These are phyloP conservation scores for Clonostachys chloroleuca DNA, from an alignment of 2,329 filamentous ascomycete species.

Conservation along the genomic window DNA sequence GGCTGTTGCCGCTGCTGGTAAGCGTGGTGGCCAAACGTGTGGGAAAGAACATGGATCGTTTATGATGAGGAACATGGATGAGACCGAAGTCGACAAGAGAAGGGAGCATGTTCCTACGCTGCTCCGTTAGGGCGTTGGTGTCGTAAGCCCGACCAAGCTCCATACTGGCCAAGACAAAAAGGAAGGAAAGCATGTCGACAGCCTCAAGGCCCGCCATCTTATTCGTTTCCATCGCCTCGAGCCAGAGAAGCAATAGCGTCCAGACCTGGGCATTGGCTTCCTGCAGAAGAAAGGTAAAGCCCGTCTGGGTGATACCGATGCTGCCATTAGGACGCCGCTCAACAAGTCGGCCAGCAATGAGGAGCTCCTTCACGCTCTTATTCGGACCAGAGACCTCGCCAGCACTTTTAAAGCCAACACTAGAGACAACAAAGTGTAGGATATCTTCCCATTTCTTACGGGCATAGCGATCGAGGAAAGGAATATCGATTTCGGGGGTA, in stretches of 20 bases:
- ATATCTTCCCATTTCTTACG: conserved; percentile 93
- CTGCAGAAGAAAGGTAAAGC: conserved; percentile 91
- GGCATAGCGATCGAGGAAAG: conserved; percentile 80
- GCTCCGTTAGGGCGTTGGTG: conserved; percentile 74
- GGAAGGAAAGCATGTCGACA: conserved; percentile 91
- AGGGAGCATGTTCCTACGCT: conserved; percentile 83
- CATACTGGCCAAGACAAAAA: conserved; percentile 91
- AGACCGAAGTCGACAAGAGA: conserved; percentile 91
- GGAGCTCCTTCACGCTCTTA: conserved; percentile 76
- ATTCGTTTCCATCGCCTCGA: conserved; percentile 69
- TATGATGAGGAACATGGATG: conserved; percentile 65
- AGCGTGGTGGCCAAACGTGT: conserved; percentile 92
- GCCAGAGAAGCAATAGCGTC: conserved; percentile 89
- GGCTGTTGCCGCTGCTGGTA: conserved; percentile 63
- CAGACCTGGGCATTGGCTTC: conserved; percentile 96
- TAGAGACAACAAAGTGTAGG: conserved; percentile 88
- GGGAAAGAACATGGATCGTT: conserved; percentile 70
- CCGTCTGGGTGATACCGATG: conserved; percentile 82
- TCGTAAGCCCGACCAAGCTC: conserved; percentile 91
- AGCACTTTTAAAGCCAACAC: conserved; percentile 51
- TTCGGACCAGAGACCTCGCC: conserved; percentile 53
- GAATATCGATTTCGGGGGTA: conserved; percentile 60
- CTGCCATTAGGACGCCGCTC: conserved; percentile 59
- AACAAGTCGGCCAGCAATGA: conserved; percentile 78
- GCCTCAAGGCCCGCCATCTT: conserved; percentile 68